These are phyloP conservation scores for Russula virescens DNA, from an alignment of 768 basidiomycete genomes.

Conservation along the genomic window DNA sequence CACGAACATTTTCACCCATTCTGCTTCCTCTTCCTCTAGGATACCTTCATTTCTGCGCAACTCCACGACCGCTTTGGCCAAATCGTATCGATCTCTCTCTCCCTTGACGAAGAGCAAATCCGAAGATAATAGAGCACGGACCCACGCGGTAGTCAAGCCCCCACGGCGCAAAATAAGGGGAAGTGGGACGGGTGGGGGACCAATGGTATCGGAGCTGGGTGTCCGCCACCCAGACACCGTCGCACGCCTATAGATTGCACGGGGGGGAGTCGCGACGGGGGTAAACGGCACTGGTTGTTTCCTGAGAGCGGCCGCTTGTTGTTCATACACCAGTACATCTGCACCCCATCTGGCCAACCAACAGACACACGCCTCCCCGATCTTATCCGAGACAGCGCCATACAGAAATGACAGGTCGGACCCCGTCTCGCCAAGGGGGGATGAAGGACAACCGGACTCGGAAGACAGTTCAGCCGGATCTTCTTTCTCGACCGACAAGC, in stretches of 20 bases:
- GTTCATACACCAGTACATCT: conserved; percentile 69
- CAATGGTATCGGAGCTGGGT: not conserved
- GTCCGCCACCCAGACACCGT: conserved; percentile 13
- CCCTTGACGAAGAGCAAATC: conserved; percentile 75
- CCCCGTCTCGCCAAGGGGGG: conserved; percentile 24
- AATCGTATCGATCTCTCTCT: conserved; percentile 75
- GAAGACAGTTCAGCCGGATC: conserved; percentile 25
- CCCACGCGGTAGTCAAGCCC: conserved; percentile 69
- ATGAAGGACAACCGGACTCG: conserved; percentile 23
- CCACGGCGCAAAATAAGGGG: conserved; percentile 69
- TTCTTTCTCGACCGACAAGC: conserved; percentile 24
- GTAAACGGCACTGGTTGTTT: not conserved
- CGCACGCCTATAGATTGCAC: conserved; percentile 12
- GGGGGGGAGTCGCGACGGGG: conserved; percentile 4
- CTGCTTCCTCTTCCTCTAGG: conserved; percentile 56
- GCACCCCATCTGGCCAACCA: conserved; percentile 85
- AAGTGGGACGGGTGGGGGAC: conserved; percentile 25
- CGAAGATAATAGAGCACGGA: conserved; percentile 64
- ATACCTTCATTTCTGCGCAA: conserved; percentile 54
- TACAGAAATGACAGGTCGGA: conserved; percentile 55
- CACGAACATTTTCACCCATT: conserved; percentile 66
- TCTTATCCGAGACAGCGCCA: conserved; percentile 85
- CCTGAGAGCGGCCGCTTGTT: conserved; percentile 29
- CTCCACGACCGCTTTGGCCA: conserved; percentile 72
- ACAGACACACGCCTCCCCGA: conserved; percentile 82